Percentiles rank a stretch among this genome's conserved stretches.
Evolutionary conservation across 345 rosid genomes (phyloP).

Genomic region (Psidium friedrichsthalianum): DNA sequence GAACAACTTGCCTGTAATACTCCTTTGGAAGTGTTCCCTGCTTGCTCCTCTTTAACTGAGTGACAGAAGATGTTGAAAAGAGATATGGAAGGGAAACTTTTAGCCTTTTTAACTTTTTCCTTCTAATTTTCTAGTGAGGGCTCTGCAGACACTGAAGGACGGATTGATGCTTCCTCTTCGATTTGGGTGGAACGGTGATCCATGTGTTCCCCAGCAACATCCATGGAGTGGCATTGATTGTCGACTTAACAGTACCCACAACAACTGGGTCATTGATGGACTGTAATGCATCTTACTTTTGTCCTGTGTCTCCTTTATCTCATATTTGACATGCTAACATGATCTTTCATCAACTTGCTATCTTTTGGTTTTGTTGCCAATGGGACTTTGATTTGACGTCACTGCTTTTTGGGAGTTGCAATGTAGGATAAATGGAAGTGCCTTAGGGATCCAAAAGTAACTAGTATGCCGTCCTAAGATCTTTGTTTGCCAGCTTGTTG

Average conservation of each 20-base stretch:
- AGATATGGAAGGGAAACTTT: neutral
- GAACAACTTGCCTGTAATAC: neutral
- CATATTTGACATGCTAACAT: neutral
- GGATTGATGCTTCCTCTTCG: constrained; percentile 79
- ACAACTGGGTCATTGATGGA: constrained; percentile 93
- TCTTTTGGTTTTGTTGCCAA: neutral
- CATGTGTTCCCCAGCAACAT: constrained; percentile 99
- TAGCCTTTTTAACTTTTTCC: constrained; percentile 3
- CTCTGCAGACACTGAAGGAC: constrained; percentile 58
- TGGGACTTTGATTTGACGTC: neutral
- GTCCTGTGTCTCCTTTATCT: neutral
- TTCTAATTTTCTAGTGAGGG: constrained; percentile 44
- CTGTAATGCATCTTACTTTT: constrained; percentile 51
- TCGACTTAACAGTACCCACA: constrained; percentile 46
- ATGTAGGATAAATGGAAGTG: neutral
- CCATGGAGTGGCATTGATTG: constrained; percentile 98
- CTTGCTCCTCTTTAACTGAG: neutral
- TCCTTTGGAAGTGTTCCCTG: neutral
- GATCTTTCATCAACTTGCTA: neutral
- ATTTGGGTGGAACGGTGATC: constrained; percentile 99
- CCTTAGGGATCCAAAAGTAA: neutral
- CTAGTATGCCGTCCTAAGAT: neutral
- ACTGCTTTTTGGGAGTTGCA: neutral
- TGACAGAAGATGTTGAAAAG: neutral
- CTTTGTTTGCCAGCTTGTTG: neutral